Evolutionary conservation across 441 rosid genomes (phyloP).

Genomic region (Pelargonium australe): DNA sequence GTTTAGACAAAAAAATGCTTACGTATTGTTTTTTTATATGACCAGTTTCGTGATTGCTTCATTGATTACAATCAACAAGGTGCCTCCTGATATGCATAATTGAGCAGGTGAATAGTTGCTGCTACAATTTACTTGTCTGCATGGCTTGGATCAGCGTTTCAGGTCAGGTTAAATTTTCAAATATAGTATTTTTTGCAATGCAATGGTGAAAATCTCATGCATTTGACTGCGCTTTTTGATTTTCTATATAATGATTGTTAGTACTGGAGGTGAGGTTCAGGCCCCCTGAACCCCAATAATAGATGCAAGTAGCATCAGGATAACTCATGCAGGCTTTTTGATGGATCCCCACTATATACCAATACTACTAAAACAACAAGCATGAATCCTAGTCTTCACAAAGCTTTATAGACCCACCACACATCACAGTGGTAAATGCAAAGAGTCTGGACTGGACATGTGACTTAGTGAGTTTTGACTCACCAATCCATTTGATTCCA

Average conservation of each 20-base stretch:
- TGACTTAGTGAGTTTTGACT: neutral
- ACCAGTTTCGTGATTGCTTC: neutral
- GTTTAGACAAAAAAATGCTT: neutral
- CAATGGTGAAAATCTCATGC: no score
- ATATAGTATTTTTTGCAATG: neutral
- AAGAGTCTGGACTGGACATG: slow-evolving; percentile 1
- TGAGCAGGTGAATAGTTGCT: neutral
- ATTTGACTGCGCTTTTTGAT: no score
- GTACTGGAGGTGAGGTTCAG: slow-evolving; percentile 13
- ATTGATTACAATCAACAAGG: neutral
- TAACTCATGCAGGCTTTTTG: slow-evolving; percentile 15
- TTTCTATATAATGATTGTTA: slow-evolving; percentile 10
- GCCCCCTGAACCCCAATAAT: slow-evolving; percentile 12
- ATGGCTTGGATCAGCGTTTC: neutral
- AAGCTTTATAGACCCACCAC: neutral
- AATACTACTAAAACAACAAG: neutral
- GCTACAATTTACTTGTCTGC: neutral
- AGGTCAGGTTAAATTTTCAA: neutral
- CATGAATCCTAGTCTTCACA: slow-evolving; percentile 11
- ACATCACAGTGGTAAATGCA: slow-evolving; percentile 7
- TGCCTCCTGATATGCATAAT: neutral
- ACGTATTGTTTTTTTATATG: neutral
- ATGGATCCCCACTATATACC: neutral
- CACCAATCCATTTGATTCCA: slow-evolving; percentile 1
- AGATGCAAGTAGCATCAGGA: slow-evolving; percentile 2